phyloP scores from a whole-genome alignment of 2,329 filamentous ascomycete species.

The Didymella sp. region DNA sequence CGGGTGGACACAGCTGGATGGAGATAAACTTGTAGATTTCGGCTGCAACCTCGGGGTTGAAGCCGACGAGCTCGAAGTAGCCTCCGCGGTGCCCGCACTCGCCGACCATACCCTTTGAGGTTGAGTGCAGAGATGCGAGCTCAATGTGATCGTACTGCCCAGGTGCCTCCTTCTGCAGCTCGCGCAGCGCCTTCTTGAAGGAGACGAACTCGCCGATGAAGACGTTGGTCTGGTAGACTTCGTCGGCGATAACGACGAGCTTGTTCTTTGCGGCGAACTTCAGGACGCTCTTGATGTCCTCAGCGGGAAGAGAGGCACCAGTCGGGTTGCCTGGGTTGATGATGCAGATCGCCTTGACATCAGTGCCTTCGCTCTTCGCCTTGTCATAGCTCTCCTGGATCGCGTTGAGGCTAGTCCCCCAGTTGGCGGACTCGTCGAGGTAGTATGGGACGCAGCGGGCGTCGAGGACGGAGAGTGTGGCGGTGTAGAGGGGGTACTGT shows the following conservation, averaged over 20 bases:
- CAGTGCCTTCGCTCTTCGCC: constrained; percentile 77
- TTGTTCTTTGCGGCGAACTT: constrained; percentile 84
- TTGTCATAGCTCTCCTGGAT: constrained; percentile 77
- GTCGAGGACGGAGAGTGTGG: constrained; percentile 84
- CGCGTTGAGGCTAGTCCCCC: constrained; percentile 84
- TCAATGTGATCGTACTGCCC: constrained; percentile 85
- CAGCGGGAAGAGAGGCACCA: constrained; percentile 79
- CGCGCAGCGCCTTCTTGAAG: constrained; percentile 88
- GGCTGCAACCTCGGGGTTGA: constrained; percentile 82
- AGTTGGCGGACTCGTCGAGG: constrained; percentile 83
- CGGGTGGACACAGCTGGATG: constrained; percentile 94
- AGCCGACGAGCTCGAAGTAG: constrained; percentile 95
- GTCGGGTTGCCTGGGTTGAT: constrained; percentile 99
- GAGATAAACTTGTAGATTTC: constrained; percentile 99
- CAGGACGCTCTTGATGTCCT: constrained; percentile 84
- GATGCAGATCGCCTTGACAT: constrained; percentile 91
- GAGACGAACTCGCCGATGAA: constrained; percentile 93
- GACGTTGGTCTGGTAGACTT: constrained; percentile 99
- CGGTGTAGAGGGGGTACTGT: constrained; percentile 97
- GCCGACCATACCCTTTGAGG: constrained; percentile 98
- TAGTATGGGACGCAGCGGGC: constrained; percentile 91
- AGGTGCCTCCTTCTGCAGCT: constrained; percentile 72
- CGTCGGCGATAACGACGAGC: constrained; percentile 90
- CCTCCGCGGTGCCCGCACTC: constrained; percentile 98
- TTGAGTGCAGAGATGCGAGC: constrained; percentile 88